Percentiles rank a stretch among this genome's conserved stretches.
phyloP scores from a whole-genome alignment of 345 rosid genomes.

The Theobroma cacao region DNA sequence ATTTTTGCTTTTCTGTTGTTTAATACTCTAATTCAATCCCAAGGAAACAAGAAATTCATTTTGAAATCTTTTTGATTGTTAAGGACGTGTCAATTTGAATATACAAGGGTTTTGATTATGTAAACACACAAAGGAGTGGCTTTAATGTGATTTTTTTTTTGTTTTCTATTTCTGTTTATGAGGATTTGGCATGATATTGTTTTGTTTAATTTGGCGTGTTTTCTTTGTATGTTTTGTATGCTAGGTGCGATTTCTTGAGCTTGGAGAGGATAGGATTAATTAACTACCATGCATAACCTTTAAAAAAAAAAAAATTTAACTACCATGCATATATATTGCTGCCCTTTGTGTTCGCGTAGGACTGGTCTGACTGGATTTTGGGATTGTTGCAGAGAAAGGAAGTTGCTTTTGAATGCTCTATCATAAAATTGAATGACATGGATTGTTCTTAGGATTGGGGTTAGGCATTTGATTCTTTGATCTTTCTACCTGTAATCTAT shows the following conservation, averaged over 20 bases:
- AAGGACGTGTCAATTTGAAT: background rate
- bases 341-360: conserved; percentile 9
- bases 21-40: background rate
- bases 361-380: conserved; percentile 23
- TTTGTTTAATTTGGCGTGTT: background rate
- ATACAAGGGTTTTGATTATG: too few relatives aligned
- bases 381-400: conserved; percentile 25
- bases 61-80: background rate
- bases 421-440: conserved; percentile 8
- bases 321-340: conserved; percentile 13
- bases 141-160: background rate
- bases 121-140: background rate
- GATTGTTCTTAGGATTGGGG: background rate
- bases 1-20: background rate
- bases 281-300: conserved; percentile 12
- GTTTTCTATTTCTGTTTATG: background rate
- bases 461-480: background rate
- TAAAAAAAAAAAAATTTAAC: too few relatives aligned
- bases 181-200: background rate
- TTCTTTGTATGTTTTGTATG: conserved; percentile 6
- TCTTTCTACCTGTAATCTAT: background rate
- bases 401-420: conserved; percentile 14
- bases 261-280: background rate
- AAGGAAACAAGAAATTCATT: background rate
- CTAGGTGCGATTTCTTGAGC: conserved; percentile 9